Base-by-base conservation (phyloP, 116 monocot genomes). In the Posidonia oceanica region DNA sequence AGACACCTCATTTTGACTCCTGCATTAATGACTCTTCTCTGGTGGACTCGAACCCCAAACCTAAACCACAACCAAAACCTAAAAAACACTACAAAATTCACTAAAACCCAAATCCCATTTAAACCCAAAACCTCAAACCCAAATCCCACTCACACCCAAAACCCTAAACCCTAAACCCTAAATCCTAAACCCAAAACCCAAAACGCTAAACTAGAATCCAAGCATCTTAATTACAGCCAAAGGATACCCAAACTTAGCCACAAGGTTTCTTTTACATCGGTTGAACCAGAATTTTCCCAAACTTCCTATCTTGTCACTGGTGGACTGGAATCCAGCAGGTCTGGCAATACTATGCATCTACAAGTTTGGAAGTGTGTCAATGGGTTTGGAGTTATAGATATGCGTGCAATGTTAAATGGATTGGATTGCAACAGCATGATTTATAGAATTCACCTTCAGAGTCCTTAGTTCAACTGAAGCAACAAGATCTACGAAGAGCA, bases 281-380 rank as follows among this genome's bases (percentile, higher is more conserved):
- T 55, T 96, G 70, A 83, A 72, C 58, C 79, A 77, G 72, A 68
- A 52, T 29, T 91, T 85, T 76, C 76, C 88, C 4, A 60, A 78
- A 53, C 52, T 88, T 59, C 86, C 88, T 22, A 83, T 91, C 15
- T 71, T 91, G 57, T 87, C 83, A 58, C 76, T 97, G 60, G 85
- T 89, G 54, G 97, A 97, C 68, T 97, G 92, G 89, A 97, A 97
- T 64, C 97, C 97, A 41, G 87, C 93, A 56, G 97, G 97, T 52
- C 55, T 97, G 44, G 89, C 85, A 61, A 97, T 97, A 70, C 66
- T 97, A 23, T 97, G 89, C 64, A 97, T 85, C 36, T 97, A 87
- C 37, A 97, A 92, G 64, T 92, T 80, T 84, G 92, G 97, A 78
- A 92, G 97, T 76, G 77, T 89, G 67, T 68, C 63, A 13, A 92